phyloP scores from a whole-genome alignment of 2,329 filamentous ascomycete genomes.

The Alternaria sp. region DNA sequence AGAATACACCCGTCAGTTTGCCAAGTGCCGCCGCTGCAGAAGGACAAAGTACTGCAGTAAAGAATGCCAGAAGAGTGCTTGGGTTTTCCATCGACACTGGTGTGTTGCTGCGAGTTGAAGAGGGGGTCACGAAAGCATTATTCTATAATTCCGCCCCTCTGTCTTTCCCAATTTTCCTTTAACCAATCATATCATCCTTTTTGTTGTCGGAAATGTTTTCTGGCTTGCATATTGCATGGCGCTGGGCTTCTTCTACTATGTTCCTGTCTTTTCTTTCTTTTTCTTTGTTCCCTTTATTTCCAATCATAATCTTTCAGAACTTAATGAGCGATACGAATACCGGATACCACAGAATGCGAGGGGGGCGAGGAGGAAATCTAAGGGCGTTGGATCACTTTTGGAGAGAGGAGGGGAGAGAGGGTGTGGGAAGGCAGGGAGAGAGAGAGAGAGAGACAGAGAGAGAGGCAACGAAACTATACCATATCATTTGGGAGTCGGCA shows the following conservation, averaged over 20 bases:
- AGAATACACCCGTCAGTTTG: constrained; percentile 94
- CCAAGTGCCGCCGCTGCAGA: constrained; percentile 94
- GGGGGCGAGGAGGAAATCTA: constrained; percentile 30
- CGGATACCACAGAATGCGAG: constrained; percentile 48
- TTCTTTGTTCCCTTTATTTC: constrained; percentile 25
- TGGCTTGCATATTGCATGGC: constrained; percentile 54
- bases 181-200: too few species aligned
- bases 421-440: constrained; percentile 10
- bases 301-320: constrained; percentile 39
- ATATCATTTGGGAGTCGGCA: constrained; percentile 33
- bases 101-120: constrained; percentile 74
- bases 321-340: constrained; percentile 52
- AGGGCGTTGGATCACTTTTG: constrained; percentile 25
- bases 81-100: constrained; percentile 98
- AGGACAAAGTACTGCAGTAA: constrained; percentile 99
- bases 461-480: constrained; percentile 34
- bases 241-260: constrained; percentile 34
- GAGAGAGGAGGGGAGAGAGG: constrained; percentile 3
- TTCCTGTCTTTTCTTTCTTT: not conserved
- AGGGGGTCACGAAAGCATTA: constrained; percentile 15
- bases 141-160: constrained; percentile 21
- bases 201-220: constrained; percentile 33
- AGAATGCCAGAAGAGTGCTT: constrained; percentile 98
- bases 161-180: too few species aligned
- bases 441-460: not conserved